Evolutionary conservation across 345 rosid species (phyloP).

Genomic region (Pistacia atlantica): DNA sequence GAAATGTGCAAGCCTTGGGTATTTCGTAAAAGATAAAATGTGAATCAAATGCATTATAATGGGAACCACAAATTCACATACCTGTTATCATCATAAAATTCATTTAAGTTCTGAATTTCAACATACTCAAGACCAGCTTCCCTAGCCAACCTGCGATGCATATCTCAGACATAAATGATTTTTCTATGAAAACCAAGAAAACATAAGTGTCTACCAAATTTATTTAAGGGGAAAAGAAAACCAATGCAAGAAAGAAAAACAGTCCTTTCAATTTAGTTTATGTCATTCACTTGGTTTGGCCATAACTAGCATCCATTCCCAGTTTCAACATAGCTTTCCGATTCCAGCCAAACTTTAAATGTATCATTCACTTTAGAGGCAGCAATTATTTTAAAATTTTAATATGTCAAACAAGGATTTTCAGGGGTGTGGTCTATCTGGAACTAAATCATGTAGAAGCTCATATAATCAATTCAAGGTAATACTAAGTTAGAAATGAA

Average conservation of each 20-base stretch:
- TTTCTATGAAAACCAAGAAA: not conserved
- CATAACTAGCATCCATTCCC: not conserved
- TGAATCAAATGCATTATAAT: not conserved
- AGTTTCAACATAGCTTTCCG: not conserved
- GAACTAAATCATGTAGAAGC: not conserved
- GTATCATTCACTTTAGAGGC: slow-evolving; percentile 3
- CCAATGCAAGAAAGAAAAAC: not conserved
- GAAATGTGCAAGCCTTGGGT: not conserved
- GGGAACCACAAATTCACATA: slow-evolving; percentile 21
- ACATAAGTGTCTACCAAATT: not conserved
- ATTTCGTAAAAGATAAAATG: not conserved
- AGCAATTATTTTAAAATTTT: not conserved
- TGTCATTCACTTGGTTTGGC: not conserved
- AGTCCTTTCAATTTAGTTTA: slow-evolving; percentile 11
- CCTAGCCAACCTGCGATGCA: slow-evolving; percentile 75
- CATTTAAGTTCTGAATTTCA: slow-evolving; percentile 91
- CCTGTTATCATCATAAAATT: slow-evolving; percentile 95
- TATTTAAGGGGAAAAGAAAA: not conserved
- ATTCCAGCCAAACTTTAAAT: not conserved
- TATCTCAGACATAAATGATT: slow-evolving; percentile 5
- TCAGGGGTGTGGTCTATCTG: not conserved
- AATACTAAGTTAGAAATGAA: slow-evolving; percentile 22
- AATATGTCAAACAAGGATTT: not conserved
- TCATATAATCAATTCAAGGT: not conserved
- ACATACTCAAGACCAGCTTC: slow-evolving; percentile 97